Conservation (phyloP, 345 rosid genomes). For the Citrus medica region DNA sequence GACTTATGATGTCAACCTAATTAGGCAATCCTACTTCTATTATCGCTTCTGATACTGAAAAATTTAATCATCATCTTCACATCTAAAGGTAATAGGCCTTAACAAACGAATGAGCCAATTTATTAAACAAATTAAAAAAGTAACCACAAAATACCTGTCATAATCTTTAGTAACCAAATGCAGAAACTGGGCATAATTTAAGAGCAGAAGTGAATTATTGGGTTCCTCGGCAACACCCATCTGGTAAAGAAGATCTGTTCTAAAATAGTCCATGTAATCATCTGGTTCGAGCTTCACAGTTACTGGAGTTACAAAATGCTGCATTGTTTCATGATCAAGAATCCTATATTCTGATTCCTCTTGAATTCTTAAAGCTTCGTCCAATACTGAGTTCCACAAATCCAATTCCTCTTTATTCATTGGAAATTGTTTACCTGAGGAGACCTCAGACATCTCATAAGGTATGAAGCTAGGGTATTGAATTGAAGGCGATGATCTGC, state of each 20-base stretch:
- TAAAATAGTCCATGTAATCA: slow-evolving; percentile 36
- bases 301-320: slow-evolving; percentile 36
- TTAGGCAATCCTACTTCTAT: not conserved
- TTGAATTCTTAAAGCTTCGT: slow-evolving; percentile 46
- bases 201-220: slow-evolving; percentile 45
- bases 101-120: not conserved
- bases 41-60: not conserved
- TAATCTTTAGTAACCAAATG: slow-evolving; percentile 46
- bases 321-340: slow-evolving; percentile 35
- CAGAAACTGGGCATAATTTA: slow-evolving; percentile 77
- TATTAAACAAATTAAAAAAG: not conserved
- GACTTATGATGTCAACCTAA: not conserved
- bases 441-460: not conserved
- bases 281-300: slow-evolving; percentile 41
- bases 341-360: slow-evolving; percentile 16
- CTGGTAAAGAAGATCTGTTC: slow-evolving; percentile 57
- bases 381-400: slow-evolving; percentile 51
- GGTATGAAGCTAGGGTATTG: slow-evolving; percentile 1
- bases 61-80: not conserved
- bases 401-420: slow-evolving; percentile 30
- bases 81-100: not conserved
- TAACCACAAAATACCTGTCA: slow-evolving; percentile 45
- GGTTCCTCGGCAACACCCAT: slow-evolving; percentile 61
- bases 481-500: slow-evolving; percentile 5
- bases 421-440: slow-evolving; percentile 6